A percentile compares a stretch with the other conserved stretches of the same genome.
phyloP scores from a whole-genome alignment of 768 basidiomycete species.

The Lactifluus subvellereus region DNA sequence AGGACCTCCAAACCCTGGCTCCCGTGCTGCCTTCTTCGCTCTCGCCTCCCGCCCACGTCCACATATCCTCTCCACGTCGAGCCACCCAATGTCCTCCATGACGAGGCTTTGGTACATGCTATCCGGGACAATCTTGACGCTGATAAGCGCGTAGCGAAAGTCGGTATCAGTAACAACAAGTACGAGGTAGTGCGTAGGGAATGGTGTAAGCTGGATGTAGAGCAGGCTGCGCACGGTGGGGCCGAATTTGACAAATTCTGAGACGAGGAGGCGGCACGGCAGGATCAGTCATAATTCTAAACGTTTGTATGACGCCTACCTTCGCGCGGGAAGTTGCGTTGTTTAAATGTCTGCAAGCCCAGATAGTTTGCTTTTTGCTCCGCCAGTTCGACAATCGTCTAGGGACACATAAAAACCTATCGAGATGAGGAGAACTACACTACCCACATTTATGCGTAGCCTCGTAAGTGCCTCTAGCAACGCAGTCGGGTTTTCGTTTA shows the following conservation, averaged over 20 bases:
- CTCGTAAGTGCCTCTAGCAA: conserved; percentile 52
- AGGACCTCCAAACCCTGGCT: conserved; percentile 12
- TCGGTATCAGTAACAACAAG: conserved; percentile 73
- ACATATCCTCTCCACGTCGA: conserved; percentile 65
- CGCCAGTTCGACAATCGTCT: conserved; percentile 79
- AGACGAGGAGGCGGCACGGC: not conserved
- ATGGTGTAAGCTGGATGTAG: conserved; percentile 72
- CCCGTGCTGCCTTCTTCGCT: conserved; percentile 31
- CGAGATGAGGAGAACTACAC: not conserved
- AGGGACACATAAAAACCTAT: not conserved
- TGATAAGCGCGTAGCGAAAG: conserved; percentile 79
- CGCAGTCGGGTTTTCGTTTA: conserved; percentile 65
- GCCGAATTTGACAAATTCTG: conserved; percentile 72
- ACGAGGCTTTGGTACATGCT: conserved; percentile 54
- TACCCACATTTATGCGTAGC: conserved; percentile 58
- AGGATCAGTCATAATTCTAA: not conserved
- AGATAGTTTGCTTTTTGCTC: conserved; percentile 85
- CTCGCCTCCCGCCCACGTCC: conserved; percentile 29
- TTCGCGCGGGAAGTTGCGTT: conserved; percentile 59
- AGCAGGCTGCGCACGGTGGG: conserved; percentile 52
- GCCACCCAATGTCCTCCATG: conserved; percentile 76
- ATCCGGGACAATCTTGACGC: conserved; percentile 48
- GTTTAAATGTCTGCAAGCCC: conserved; percentile 68
- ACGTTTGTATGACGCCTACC: conserved; percentile 38
- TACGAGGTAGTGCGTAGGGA: conserved; percentile 78